A percentile compares a stretch with the other conserved stretches of the same genome.
These are phyloP conservation scores for Angomonas desouzai DNA, from an alignment of 208 protist genomes.

Conservation along the genomic window DNA sequence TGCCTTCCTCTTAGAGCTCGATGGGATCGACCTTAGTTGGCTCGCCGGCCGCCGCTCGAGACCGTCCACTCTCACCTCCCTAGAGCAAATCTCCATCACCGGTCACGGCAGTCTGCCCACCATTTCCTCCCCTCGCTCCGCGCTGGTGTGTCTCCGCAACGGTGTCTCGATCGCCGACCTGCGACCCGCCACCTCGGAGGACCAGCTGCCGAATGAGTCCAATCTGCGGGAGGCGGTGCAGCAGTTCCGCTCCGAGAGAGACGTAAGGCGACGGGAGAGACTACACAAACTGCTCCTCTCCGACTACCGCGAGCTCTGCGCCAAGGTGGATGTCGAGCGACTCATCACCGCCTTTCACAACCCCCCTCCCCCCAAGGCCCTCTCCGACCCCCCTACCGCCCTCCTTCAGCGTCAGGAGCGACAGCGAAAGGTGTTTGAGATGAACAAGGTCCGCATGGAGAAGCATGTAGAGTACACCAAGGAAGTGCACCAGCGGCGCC, in stretches of 20 bases:
- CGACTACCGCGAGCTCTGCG: constrained; percentile 57
- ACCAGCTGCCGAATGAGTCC: constrained; percentile 11
- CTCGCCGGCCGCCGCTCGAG: constrained; percentile 28
- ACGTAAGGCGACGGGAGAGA: constrained; percentile 18
- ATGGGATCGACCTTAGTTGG: constrained; percentile 67
- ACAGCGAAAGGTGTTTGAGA: constrained; percentile 49
- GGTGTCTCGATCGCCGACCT: constrained; percentile 59
- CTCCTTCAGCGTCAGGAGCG: constrained; percentile 49
- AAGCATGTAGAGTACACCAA: constrained; percentile 44
- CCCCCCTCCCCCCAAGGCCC: constrained; percentile 11
- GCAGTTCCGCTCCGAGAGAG: constrained; percentile 33
- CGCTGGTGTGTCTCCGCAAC: constrained; percentile 64
- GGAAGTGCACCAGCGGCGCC: constrained; percentile 33
- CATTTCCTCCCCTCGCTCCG: constrained; percentile 83
- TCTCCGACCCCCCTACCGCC: constrained; percentile 25
- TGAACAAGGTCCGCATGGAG: constrained; percentile 43
- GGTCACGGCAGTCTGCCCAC: neutral
- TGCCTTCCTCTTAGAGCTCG: constrained; percentile 57
- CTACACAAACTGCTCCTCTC: constrained; percentile 31
- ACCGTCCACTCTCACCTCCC: constrained; percentile 29
- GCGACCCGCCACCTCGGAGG: neutral
- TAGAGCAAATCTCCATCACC: constrained; percentile 23
- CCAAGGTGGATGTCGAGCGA: constrained; percentile 31
- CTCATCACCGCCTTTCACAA: constrained; percentile 32
- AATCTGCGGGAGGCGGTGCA: constrained; percentile 34